These are phyloP conservation scores for Ophiostoma triangulosporum DNA, from an alignment of 2,329 filamentous ascomycete genomes.

Conservation along the genomic window DNA sequence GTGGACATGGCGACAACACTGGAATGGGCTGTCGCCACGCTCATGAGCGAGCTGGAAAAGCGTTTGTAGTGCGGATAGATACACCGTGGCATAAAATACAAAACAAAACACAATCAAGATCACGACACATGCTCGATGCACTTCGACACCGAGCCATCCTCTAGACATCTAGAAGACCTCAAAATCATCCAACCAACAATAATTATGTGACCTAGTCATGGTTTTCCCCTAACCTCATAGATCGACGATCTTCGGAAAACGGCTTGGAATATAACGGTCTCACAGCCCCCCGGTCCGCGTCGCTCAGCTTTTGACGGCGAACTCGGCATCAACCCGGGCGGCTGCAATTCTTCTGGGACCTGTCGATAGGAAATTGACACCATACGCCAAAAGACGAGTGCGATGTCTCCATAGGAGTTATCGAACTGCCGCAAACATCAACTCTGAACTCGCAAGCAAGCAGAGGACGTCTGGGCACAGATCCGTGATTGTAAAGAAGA, in stretches of 20 bases:
- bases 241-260: conserved; percentile 80
- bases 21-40: conserved; percentile 52
- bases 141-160: neutral
- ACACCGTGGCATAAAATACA: no score
- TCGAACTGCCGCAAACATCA: conserved; percentile 75
- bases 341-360: conserved; percentile 66
- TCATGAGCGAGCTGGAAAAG: conserved; percentile 34
- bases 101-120: no score
- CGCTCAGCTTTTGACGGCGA: conserved; percentile 57
- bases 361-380: conserved; percentile 92
- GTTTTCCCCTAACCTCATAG: conserved; percentile 80
- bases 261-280: conserved; percentile 80
- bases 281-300: conserved; percentile 40
- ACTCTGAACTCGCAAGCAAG: conserved; percentile 49
- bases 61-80: neutral
- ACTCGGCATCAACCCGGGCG: conserved; percentile 43
- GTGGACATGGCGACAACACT: conserved; percentile 48
- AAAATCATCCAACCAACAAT: neutral
- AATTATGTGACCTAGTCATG: conserved; percentile 60
- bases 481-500: conserved; percentile 45
- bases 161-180: neutral
- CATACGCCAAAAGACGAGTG: conserved; percentile 35
- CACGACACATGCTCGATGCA: no score
- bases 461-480: conserved; percentile 76
- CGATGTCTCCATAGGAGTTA: conserved; percentile 67